phyloP scores from a whole-genome alignment of 371 early-diverging fungal genomes.

The Quaeritorhiza haematococci region DNA sequence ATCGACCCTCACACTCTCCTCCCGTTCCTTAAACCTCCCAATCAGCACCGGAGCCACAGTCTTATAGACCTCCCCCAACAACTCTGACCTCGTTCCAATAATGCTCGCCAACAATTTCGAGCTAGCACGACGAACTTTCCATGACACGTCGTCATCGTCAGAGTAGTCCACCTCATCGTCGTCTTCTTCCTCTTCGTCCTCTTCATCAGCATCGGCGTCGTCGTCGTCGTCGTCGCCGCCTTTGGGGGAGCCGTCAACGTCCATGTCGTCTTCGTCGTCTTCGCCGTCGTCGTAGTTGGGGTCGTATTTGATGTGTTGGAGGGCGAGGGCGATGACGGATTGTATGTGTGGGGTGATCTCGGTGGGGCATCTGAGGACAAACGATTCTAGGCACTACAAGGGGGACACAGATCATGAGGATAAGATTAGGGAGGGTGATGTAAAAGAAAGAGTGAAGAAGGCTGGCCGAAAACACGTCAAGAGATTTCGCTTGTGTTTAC shows the following conservation, averaged over 20 bases:
- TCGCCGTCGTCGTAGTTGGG: slow-evolving; percentile 86
- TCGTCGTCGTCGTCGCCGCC: slow-evolving; percentile 6
- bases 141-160: slow-evolving; percentile 69
- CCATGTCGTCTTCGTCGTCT: slow-evolving; percentile 55
- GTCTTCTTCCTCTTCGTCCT: slow-evolving; percentile 54
- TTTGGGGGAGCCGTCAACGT: slow-evolving; percentile 16
- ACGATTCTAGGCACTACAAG: slow-evolving; percentile 66
- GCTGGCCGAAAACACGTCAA: slow-evolving; percentile 2
- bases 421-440: neutral
- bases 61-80: slow-evolving; percentile 59
- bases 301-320: slow-evolving; percentile 75
- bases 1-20: slow-evolving; percentile 86
- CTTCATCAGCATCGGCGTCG: slow-evolving; percentile 55
- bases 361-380: slow-evolving; percentile 72
- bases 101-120: slow-evolving; percentile 73
- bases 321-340: slow-evolving; percentile 53
- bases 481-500: slow-evolving; percentile 7
- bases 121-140: slow-evolving; percentile 88
- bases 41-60: slow-evolving; percentile 71
- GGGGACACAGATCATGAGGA: neutral
- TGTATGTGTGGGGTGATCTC: slow-evolving; percentile 61
- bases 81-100: slow-evolving; percentile 63
- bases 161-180: slow-evolving; percentile 51
- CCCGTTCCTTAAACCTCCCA: slow-evolving; percentile 79
- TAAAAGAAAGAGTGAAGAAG: too few relatives aligned